Evolutionary conservation across 352 stramenopile genomes (phyloP).

Genomic region (Phytopythium vexans): DNA sequence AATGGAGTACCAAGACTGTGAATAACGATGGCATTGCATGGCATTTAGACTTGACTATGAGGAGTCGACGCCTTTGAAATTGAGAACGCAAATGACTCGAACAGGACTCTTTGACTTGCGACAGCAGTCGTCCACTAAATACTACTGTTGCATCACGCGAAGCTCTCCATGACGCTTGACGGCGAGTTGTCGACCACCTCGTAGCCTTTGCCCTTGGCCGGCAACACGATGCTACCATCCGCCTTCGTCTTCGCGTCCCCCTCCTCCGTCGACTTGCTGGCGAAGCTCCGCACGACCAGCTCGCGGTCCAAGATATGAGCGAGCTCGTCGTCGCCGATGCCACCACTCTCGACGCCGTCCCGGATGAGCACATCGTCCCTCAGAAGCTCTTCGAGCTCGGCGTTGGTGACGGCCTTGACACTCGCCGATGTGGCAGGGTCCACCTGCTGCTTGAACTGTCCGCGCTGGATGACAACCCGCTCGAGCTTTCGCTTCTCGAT

Average conservation of each 20-base stretch:
- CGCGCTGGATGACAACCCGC: constrained; percentile 84
- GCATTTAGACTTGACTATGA: no score
- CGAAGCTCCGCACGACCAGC: constrained; percentile 74
- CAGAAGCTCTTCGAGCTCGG: constrained; percentile 72
- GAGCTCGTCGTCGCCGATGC: constrained; percentile 66
- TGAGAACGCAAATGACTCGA: no score
- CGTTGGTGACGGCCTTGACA: constrained; percentile 55
- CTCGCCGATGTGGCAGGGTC: constrained; percentile 17
- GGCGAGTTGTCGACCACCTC: constrained; percentile 70
- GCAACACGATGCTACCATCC: constrained; percentile 23
- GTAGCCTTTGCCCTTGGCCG: constrained; percentile 62
- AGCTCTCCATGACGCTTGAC: constrained; percentile 67
- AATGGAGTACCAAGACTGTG: no score
- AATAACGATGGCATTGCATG: no score
- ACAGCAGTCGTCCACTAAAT: no score
- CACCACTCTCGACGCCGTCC: constrained; percentile 65
- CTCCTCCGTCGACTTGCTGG: constrained; percentile 31
- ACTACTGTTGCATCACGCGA: constrained; percentile 26
- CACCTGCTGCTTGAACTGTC: constrained; percentile 65
- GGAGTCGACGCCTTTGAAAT: no score
- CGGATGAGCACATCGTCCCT: constrained; percentile 75
- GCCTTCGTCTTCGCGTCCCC: constrained; percentile 7
- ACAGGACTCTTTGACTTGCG: no score
- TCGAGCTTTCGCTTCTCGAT: constrained; percentile 92
- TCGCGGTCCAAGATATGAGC: constrained; percentile 61